Conservation (phyloP, 495 filamentous ascomycete genomes). For the Tirmania nivea region DNA sequence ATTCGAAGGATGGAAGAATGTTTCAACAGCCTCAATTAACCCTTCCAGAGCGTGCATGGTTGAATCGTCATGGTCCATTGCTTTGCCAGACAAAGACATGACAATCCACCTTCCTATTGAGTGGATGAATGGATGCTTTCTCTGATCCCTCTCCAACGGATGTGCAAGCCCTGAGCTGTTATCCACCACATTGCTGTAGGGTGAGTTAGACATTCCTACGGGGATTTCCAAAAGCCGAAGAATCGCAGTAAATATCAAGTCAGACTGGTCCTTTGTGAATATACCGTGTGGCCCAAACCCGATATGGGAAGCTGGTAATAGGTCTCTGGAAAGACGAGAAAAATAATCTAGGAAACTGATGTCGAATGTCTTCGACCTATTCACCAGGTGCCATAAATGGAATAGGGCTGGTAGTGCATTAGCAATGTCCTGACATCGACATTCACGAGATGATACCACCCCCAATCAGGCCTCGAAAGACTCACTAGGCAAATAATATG, state of each 20-base stretch:
- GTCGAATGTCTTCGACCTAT: constrained; percentile 72
- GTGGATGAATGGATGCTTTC: constrained; percentile 79
- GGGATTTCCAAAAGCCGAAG: constrained; percentile 83
- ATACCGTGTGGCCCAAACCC: constrained; percentile 75
- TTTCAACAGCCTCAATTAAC: constrained; percentile 86
- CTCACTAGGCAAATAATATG: constrained; percentile 52
- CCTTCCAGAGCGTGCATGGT: constrained; percentile 73
- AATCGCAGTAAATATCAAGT: constrained; percentile 79
- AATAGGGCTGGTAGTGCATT: constrained; percentile 41
- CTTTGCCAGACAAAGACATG: constrained; percentile 74
- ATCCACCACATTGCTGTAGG: constrained; percentile 67
- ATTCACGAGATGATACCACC: neutral
- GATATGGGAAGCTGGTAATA: constrained; percentile 47
- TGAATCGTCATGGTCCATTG: constrained; percentile 54
- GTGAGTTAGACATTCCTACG: constrained; percentile 83
- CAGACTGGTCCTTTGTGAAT: constrained; percentile 77
- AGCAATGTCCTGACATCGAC: neutral
- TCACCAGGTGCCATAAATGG: constrained; percentile 86
- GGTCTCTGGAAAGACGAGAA: constrained; percentile 68
- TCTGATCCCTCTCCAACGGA: constrained; percentile 71
- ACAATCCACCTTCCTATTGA: constrained; percentile 90
- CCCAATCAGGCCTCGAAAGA: neutral
- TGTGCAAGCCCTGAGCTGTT: constrained; percentile 58
- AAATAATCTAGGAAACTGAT: constrained; percentile 71
- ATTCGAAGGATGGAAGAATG: constrained; percentile 97